Evolutionary conservation across 2,329 filamentous ascomycete species (phyloP).

Genomic region (Alternaria alternata): DNA sequence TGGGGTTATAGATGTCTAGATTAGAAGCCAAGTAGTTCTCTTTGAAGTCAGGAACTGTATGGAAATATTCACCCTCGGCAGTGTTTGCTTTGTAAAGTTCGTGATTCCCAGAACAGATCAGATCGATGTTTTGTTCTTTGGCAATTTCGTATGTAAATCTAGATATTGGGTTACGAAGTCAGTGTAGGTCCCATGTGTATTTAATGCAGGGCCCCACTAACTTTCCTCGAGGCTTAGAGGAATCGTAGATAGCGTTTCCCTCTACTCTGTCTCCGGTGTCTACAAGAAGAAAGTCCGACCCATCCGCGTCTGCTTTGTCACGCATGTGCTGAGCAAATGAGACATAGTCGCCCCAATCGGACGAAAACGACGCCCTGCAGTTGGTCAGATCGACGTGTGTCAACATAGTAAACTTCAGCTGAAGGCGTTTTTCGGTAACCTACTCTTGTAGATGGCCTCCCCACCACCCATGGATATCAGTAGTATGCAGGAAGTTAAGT

Average conservation of each 20-base stretch:
- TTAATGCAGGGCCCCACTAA: neutral
- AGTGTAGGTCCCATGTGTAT: neutral
- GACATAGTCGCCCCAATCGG: constrained; percentile 97
- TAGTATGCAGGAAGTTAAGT: constrained; percentile 90
- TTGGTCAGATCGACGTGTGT: constrained; percentile 12
- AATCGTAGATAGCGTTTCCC: constrained; percentile 93
- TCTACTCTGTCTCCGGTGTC: constrained; percentile 95
- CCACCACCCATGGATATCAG: constrained; percentile 94
- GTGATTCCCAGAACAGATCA: constrained; percentile 91
- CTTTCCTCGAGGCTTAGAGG: constrained; percentile 83
- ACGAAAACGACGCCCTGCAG: constrained; percentile 82
- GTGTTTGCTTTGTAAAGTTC: constrained; percentile 87
- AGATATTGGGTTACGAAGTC: neutral
- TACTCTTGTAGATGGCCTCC: constrained; percentile 92
- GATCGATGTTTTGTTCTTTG: constrained; percentile 80
- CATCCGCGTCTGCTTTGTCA: constrained; percentile 77
- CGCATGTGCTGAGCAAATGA: constrained; percentile 88
- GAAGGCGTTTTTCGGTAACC: constrained; percentile 30
- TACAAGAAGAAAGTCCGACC: constrained; percentile 86
- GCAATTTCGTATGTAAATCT: constrained; percentile 85
- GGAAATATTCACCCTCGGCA: constrained; percentile 77
- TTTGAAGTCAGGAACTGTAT: constrained; percentile 83
- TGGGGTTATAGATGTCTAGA: constrained; percentile 81
- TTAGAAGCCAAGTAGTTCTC: constrained; percentile 89
- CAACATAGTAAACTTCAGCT: neutral